A percentile compares a stretch with the other conserved stretches of the same genome.
Evolutionary conservation across 2,329 filamentous ascomycete species (phyloP).

Genomic region (Nothomitra cinnamomea): DNA sequence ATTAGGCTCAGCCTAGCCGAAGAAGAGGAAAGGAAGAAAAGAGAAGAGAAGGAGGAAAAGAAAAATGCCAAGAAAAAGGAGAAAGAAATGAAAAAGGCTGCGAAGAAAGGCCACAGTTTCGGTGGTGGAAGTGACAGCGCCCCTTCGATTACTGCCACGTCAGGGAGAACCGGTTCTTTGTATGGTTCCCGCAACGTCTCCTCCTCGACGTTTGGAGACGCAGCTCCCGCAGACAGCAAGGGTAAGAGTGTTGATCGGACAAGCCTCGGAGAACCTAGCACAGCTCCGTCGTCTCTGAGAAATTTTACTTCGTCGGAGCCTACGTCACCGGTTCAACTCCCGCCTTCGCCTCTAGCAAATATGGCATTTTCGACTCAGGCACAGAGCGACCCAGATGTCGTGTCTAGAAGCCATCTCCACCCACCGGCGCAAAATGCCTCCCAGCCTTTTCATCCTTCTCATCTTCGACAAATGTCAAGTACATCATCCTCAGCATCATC

Average conservation of each 20-base stretch:
- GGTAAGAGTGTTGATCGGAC: slow-evolving; percentile 53
- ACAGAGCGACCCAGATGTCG: not conserved
- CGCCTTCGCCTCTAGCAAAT: not conserved
- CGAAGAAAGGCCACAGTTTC: slow-evolving; percentile 46
- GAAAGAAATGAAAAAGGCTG: slow-evolving; percentile 66
- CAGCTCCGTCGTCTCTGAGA: not conserved
- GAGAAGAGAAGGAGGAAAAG: slow-evolving; percentile 60
- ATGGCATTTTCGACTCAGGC: not conserved
- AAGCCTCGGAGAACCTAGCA: not conserved
- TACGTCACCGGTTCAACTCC: slow-evolving; percentile 10
- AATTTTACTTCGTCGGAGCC: not conserved
- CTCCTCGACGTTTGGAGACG: slow-evolving; percentile 22
- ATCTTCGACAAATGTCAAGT: slow-evolving; percentile 70
- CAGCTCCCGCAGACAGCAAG: slow-evolving; percentile 30
- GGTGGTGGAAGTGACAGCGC: slow-evolving; percentile 24
- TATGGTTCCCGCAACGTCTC: slow-evolving; percentile 22
- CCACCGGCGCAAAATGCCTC: slow-evolving; percentile 11
- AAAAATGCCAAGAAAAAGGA: slow-evolving; percentile 76
- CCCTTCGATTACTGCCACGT: slow-evolving; percentile 24
- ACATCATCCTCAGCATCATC: slow-evolving; percentile 74
- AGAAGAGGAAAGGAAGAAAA: slow-evolving; percentile 81
- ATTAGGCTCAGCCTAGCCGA: slow-evolving; percentile 79
- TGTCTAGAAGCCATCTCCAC: not conserved
- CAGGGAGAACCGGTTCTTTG: no score
- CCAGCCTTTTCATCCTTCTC: slow-evolving; percentile 34